phyloP scores from a whole-genome alignment of 805 yeast genomes.

The Kodamaea neixiangensis region DNA sequence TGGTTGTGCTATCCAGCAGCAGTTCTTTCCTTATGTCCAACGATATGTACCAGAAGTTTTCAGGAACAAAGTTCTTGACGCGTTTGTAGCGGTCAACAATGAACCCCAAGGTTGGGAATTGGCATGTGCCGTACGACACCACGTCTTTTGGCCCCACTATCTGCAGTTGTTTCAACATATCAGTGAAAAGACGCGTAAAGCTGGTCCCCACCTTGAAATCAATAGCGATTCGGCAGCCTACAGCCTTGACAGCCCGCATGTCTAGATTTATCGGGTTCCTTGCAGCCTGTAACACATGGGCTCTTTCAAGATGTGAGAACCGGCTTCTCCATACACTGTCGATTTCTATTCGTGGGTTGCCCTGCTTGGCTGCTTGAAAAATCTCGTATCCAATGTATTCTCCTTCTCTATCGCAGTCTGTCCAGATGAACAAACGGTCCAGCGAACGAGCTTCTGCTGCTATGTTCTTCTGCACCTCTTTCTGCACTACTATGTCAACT shows the following conservation, averaged over 20 bases:
- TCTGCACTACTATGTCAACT: slow-evolving; percentile 36
- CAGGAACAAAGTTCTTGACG: slow-evolving; percentile 69
- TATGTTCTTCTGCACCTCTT: slow-evolving; percentile 65
- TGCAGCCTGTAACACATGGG: slow-evolving; percentile 78
- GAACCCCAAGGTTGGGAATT: slow-evolving; percentile 95
- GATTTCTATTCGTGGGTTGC: slow-evolving; percentile 48
- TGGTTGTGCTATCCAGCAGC: slow-evolving; percentile 23
- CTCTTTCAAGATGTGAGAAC: slow-evolving; percentile 82
- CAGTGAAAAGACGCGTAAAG: slow-evolving; percentile 78
- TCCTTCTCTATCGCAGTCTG: slow-evolving; percentile 98
- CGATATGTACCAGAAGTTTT: slow-evolving; percentile 76
- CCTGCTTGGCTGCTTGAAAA: slow-evolving; percentile 60
- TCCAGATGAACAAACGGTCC: slow-evolving; percentile 85
- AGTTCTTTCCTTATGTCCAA: slow-evolving; percentile 46
- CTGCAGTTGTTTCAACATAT: slow-evolving; percentile 40
- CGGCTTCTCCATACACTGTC: slow-evolving; percentile 67
- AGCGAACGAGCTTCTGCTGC: slow-evolving; percentile 60
- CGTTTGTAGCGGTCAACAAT: slow-evolving; percentile 89
- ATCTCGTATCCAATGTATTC: slow-evolving; percentile 90
- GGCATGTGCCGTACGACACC: slow-evolving; percentile 89
- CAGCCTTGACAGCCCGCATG: slow-evolving; percentile 75
- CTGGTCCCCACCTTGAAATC: slow-evolving; percentile 89
- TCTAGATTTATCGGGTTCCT: slow-evolving; percentile 64
- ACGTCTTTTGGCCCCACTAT: slow-evolving; percentile 37
- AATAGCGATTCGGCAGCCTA: slow-evolving; percentile 78